Percentiles rank a stretch among this genome's conserved stretches.
These are phyloP conservation scores for Isabelozyma rhagii DNA, from an alignment of 805 yeast species.

Conservation along the genomic window DNA sequence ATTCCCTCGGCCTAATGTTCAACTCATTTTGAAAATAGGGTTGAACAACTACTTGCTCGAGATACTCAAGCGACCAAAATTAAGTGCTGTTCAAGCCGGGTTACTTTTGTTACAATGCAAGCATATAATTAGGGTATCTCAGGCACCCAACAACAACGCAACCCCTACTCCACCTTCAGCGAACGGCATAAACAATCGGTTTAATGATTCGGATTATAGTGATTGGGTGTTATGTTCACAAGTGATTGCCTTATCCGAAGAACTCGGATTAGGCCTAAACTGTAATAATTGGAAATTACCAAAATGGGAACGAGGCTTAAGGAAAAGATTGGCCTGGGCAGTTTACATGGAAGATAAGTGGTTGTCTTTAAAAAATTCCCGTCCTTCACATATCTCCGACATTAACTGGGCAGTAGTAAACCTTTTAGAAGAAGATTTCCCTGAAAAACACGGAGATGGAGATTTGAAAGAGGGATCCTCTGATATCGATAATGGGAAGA, in stretches of 20 bases:
- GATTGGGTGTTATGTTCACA: slow-evolving; percentile 87
- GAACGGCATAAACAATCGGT: not conserved
- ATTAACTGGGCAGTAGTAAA: slow-evolving; percentile 77
- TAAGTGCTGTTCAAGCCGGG: slow-evolving; percentile 92
- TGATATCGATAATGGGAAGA: slow-evolving; percentile 69
- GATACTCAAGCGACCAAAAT: slow-evolving; percentile 79
- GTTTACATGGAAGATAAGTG: slow-evolving; percentile 90
- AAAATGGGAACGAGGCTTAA: slow-evolving; percentile 88
- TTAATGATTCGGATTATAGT: slow-evolving; percentile 44
- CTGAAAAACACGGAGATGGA: slow-evolving; percentile 59
- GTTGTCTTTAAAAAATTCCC: slow-evolving; percentile 74
- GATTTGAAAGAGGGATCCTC: slow-evolving; percentile 56
- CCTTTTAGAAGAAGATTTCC: slow-evolving; percentile 73
- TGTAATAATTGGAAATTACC: slow-evolving; percentile 91
- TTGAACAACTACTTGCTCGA: slow-evolving; percentile 71
- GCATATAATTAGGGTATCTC: slow-evolving; percentile 25
- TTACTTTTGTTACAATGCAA: slow-evolving; percentile 68
- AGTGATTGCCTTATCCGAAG: slow-evolving; percentile 84
- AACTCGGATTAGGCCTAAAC: slow-evolving; percentile 86
- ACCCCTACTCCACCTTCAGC: slow-evolving; percentile 4
- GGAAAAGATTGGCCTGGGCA: slow-evolving; percentile 94
- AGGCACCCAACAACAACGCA: slow-evolving; percentile 6
- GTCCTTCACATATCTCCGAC: slow-evolving; percentile 78
- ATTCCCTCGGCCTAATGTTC: slow-evolving; percentile 75
- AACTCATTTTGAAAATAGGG: slow-evolving; percentile 41